Evolutionary conservation across 2,329 filamentous ascomycete genomes (phyloP).

Genomic region (Claviceps africana): DNA sequence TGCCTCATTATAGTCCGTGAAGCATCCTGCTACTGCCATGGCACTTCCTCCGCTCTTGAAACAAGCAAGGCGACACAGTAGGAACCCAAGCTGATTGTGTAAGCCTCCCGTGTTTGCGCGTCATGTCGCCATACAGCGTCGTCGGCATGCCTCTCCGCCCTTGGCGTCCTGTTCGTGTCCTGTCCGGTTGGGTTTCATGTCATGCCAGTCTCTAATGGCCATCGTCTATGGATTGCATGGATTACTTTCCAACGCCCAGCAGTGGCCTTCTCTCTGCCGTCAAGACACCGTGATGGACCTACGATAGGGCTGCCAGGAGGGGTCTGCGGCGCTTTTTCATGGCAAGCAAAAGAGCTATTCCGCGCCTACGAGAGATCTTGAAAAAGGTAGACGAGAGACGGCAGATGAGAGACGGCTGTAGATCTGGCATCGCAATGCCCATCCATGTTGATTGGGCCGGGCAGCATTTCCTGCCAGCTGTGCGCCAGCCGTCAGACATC

Average conservation of each 20-base stretch:
- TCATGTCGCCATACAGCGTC: not conserved
- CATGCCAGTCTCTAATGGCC: not conserved
- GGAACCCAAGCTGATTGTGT: not conserved
- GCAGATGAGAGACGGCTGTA: not conserved
- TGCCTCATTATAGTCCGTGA: not conserved
- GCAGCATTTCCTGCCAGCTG: not conserved
- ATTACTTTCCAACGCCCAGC: not conserved
- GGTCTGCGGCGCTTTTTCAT: not conserved
- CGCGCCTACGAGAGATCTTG: not conserved
- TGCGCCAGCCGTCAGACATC: constrained; percentile 6
- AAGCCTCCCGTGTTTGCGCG: constrained; percentile 1
- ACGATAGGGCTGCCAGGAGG: not conserved
- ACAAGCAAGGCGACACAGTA: constrained; percentile 1
- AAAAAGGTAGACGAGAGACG: no score
- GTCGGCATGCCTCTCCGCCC: not conserved
- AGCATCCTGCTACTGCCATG: not conserved
- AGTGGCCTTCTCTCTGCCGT: not conserved
- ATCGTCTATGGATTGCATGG: not conserved
- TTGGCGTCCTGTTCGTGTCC: not conserved
- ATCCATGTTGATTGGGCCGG: not conserved
- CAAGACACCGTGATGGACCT: not conserved
- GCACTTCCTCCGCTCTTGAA: not conserved
- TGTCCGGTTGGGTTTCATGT: not conserved
- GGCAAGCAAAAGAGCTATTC: not conserved
- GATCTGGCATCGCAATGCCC: not conserved